A percentile compares a stretch with the other conserved stretches of the same genome.
These are phyloP conservation scores for Vanrija humicola DNA, from an alignment of 1,284 basidiomycete genomes.

Conservation along the genomic window DNA sequence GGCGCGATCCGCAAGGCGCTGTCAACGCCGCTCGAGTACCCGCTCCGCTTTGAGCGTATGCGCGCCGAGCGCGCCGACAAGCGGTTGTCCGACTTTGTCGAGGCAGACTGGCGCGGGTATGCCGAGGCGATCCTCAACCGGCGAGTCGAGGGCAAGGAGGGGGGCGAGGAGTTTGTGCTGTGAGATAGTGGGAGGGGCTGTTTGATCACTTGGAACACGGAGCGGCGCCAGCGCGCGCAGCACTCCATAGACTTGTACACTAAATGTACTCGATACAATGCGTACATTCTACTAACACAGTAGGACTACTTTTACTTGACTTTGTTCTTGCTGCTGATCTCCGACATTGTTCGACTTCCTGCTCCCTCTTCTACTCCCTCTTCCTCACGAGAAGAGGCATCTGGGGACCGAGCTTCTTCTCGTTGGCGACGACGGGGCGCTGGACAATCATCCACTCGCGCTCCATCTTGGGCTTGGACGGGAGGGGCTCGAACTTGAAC, in stretches of 20 bases:
- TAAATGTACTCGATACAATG: too few species aligned
- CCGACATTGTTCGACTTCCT: too few species aligned
- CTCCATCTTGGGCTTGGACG: conserved; percentile 32
- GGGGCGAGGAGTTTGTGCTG: neutral
- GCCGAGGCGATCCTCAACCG: conserved; percentile 10
- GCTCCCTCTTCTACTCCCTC: too few species aligned
- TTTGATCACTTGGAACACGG: too few species aligned
- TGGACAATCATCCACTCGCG: conserved; percentile 45
- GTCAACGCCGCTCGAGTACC: conserved; percentile 2
- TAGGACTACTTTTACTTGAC: too few species aligned
- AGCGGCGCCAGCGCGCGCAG: too few species aligned
- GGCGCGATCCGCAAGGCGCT: conserved; percentile 12
- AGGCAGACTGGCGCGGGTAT: conserved; percentile 15
- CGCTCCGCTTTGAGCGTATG: neutral
- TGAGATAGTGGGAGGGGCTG: neutral
- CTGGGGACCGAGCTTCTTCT: conserved; percentile 45
- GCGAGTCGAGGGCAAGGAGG: conserved; percentile 12
- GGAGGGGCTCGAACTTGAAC: conserved; percentile 52
- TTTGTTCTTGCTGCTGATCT: too few species aligned
- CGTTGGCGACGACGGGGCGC: conserved; percentile 39
- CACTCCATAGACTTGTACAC: too few species aligned
- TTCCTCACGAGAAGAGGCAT: conserved; percentile 42
- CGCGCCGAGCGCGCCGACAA: neutral
- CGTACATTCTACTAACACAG: too few species aligned
- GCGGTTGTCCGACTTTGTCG: conserved; percentile 4